Conservation (phyloP, 2,329 filamentous ascomycete genomes). For the Pseudocercospora musae region DNA sequence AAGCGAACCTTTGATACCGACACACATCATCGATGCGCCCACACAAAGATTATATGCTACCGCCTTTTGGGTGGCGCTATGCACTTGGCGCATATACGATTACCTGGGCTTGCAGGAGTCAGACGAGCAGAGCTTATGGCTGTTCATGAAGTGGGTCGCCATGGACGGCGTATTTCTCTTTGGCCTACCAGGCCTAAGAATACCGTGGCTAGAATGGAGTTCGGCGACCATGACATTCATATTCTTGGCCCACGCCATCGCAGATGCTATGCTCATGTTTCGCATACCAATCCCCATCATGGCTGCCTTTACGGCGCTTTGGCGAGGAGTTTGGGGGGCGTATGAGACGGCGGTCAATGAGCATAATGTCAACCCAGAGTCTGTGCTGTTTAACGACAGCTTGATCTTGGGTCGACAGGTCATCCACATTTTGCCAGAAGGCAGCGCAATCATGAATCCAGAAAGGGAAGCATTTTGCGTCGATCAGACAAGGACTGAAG, state of each 20-base stretch:
- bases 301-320: conserved; percentile 67
- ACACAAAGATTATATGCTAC: conserved; percentile 85
- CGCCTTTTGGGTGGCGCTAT: conserved; percentile 71
- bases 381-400: conserved; percentile 85
- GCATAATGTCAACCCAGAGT: conserved; percentile 80
- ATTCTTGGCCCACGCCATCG: conserved; percentile 67
- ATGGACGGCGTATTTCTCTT: conserved; percentile 87
- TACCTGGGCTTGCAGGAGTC: conserved; percentile 75
- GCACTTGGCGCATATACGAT: conserved; percentile 84
- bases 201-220: conserved; percentile 95
- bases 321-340: conserved; percentile 77
- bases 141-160: conserved; percentile 90
- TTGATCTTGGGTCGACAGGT: conserved; percentile 95
- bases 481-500: conserved; percentile 57
- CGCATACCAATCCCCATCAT: conserved; percentile 76
- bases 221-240: conserved; percentile 67
- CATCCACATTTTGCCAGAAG: conserved; percentile 95
- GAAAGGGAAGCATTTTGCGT: conserved; percentile 78
- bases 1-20: conserved; percentile 68
- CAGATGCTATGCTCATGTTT: conserved; percentile 90
- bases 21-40: conserved; percentile 79
- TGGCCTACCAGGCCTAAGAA: conserved; percentile 78
- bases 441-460: conserved; percentile 82
- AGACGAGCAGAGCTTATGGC: conserved; percentile 79
- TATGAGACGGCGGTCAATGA: conserved; percentile 93